Conservation (phyloP, 1,284 basidiomycete species). For the Rhodotorula sp. region DNA sequence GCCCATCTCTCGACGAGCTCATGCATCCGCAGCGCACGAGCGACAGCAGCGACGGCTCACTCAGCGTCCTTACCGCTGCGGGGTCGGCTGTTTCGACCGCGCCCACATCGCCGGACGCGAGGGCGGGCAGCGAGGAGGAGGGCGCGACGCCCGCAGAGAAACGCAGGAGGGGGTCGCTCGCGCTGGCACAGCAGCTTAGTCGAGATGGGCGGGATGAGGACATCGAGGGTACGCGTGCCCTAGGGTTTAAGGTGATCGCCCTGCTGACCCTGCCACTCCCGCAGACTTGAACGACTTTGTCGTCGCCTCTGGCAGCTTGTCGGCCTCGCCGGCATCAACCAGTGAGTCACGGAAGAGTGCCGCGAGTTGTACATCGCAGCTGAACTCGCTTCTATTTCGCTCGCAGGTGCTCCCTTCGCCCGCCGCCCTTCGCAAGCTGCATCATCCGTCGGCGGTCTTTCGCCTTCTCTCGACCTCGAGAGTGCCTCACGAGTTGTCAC, state of each 20-base stretch:
- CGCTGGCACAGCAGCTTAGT: slow-evolving; percentile 2
- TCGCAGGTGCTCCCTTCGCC: not conserved
- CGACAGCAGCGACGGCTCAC: slow-evolving; percentile 17
- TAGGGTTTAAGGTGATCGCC: too few relatives aligned
- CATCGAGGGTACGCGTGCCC: slow-evolving; percentile 16
- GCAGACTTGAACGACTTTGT: slow-evolving; percentile 22
- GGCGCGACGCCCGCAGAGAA: not conserved
- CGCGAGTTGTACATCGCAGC: not conserved
- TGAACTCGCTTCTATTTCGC: not conserved
- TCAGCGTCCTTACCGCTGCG: not conserved
- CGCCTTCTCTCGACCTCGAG: not conserved
- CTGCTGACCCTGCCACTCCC: not conserved
- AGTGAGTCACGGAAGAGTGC: not conserved
- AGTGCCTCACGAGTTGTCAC: not conserved
- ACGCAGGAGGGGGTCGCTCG: slow-evolving; percentile 7
- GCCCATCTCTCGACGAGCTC: not conserved
- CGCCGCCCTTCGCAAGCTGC: not conserved
- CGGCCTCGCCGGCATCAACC: not conserved
- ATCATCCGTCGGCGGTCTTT: not conserved
- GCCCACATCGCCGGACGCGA: slow-evolving; percentile 16
- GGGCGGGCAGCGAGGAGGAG: not conserved
- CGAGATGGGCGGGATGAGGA: not conserved
- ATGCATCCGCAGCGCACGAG: not conserved
- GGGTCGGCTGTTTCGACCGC: slow-evolving; percentile 16
- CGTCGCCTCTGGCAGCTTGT: slow-evolving; percentile 5